Evolutionary conservation across 176 grass and related monocot genomes (phyloP), one percentile per base, ranked within the genome.

Genomic region (Avena insularis): DNA sequence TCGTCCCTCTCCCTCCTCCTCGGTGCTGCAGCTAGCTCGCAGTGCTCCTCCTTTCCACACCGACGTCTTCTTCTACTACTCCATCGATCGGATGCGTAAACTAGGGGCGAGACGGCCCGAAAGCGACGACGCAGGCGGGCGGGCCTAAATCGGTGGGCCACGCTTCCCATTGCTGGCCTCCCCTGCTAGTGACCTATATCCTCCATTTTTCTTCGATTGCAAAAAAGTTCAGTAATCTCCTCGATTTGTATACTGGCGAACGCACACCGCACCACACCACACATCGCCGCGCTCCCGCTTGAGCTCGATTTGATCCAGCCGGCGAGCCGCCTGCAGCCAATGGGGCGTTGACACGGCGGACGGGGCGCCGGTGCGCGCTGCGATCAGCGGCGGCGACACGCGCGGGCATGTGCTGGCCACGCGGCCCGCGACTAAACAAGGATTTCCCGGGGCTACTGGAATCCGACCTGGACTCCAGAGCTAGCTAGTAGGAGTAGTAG

Each of bases 401-500:
- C 3, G 60, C 47, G 20, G 84, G 50, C 77, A 0, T 61, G 90
- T 91, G 90, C 61, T 35, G 11, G 64, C 84, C 86, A 88, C 90
- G 86, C 77, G 86, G 79, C 64, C 16, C 55, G 60, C 77, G 62
- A 82, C 54, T 91, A 88, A 91, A 85, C 40, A 77, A 91, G 1
- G 29, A 6, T 91, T 53, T 6, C 1, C 4, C 60, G 5, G 2
- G 27, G 69, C 46, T 91, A 79, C 77, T 91, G 86, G 83, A 6
- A 20, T 88, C 86, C 63, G 43, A 12, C 64, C 36, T 86, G 90
- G 82, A 91, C 77, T 69, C 89, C 80, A 87, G 71, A 35, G 35
- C 55, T 8, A 56, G 23, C 6, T 15, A 78, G 51, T 55, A 60
- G 51, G 3, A 46, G 16, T 10, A 78, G 53, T 57, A 61, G 53